Conservation (phyloP, 2,329 filamentous ascomycete genomes). For the Bipolaris oryzae region DNA sequence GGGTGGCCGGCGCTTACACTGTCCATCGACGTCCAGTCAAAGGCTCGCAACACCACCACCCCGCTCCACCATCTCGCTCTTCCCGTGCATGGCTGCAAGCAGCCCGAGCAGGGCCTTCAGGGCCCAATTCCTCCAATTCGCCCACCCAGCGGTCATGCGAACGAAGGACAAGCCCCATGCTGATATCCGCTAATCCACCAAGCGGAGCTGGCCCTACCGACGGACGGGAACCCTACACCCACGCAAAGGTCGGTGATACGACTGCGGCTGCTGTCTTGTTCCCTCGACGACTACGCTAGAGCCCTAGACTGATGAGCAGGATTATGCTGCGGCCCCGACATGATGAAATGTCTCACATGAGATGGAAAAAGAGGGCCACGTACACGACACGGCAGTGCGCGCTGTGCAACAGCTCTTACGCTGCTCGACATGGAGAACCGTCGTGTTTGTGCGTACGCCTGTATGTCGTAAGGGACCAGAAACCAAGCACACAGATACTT, state of each 20-base stretch:
- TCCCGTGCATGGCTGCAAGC: slow-evolving; percentile 42
- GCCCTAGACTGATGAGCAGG: slow-evolving; percentile 5
- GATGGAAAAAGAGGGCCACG: slow-evolving; percentile 14
- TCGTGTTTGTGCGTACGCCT: too few relatives aligned
- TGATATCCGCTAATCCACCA: slow-evolving; percentile 8
- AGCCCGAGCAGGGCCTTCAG: slow-evolving; percentile 24
- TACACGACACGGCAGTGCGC: slow-evolving; percentile 5
- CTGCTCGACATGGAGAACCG: slow-evolving; percentile 8
- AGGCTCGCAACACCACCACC: slow-evolving; percentile 22
- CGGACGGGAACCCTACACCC: slow-evolving; percentile 18
- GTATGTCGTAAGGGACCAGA: slow-evolving; percentile 19
- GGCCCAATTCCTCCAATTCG: slow-evolving; percentile 35
- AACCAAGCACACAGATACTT: slow-evolving; percentile 18
- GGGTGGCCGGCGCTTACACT: slow-evolving; percentile 29
- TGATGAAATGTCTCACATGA: slow-evolving; percentile 24
- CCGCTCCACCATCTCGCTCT: slow-evolving; percentile 31
- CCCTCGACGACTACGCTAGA: slow-evolving; percentile 16
- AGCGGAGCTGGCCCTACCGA: slow-evolving; percentile 16
- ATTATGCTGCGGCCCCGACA: slow-evolving; percentile 11
- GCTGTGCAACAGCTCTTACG: slow-evolving; percentile 21
- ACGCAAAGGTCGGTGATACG: slow-evolving; percentile 31
- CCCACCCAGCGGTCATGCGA: slow-evolving; percentile 43
- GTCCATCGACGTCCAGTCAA: slow-evolving; percentile 25
- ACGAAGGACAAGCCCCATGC: slow-evolving; percentile 33
- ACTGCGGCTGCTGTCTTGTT: slow-evolving; percentile 19